These are phyloP conservation scores for Candolleomyces efflorescens DNA, from an alignment of 768 basidiomycete genomes.

Conservation along the genomic window DNA sequence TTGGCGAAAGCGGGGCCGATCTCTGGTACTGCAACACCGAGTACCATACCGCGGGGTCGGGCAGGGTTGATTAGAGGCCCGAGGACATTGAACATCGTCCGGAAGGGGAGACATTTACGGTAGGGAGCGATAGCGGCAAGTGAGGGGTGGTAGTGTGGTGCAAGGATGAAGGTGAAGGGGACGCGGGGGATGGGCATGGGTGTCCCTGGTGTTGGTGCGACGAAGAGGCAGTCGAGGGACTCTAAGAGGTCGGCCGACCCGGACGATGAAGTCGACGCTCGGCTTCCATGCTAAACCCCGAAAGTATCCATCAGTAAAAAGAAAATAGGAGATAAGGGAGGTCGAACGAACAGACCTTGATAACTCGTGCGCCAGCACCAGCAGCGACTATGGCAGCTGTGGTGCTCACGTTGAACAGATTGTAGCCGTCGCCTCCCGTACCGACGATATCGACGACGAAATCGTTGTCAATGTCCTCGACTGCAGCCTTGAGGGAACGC, in stretches of 20 bases:
- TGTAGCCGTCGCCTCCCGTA: constrained; percentile 92
- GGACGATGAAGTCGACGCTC: constrained; percentile 90
- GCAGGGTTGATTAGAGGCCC: constrained; percentile 95
- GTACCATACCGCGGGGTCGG: constrained; percentile 79
- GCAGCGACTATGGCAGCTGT: constrained; percentile 92
- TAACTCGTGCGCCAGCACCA: constrained; percentile 88
- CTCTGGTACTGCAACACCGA: constrained; percentile 82
- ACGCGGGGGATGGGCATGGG: constrained; percentile 57
- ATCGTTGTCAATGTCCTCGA: constrained; percentile 58
- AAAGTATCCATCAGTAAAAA: constrained; percentile 2
- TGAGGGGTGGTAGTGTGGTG: constrained; percentile 88
- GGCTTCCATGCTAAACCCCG: constrained; percentile 73
- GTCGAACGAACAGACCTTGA: constrained; percentile 81
- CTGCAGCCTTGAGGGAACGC: constrained; percentile 59
- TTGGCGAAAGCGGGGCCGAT: constrained; percentile 81
- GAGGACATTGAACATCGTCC: constrained; percentile 94
- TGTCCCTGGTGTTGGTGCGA: constrained; percentile 51
- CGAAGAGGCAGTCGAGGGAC: constrained; percentile 75
- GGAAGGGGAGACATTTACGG: constrained; percentile 84
- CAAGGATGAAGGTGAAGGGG: constrained; percentile 92
- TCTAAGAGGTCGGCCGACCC: constrained; percentile 93
- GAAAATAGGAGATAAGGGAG: background rate
- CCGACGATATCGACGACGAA: constrained; percentile 88
- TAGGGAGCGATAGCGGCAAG: constrained; percentile 79
- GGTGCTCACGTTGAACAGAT: constrained; percentile 96